phyloP scores from a whole-genome alignment of 352 stramenopile species.

The Phytophthora cryptogea region DNA sequence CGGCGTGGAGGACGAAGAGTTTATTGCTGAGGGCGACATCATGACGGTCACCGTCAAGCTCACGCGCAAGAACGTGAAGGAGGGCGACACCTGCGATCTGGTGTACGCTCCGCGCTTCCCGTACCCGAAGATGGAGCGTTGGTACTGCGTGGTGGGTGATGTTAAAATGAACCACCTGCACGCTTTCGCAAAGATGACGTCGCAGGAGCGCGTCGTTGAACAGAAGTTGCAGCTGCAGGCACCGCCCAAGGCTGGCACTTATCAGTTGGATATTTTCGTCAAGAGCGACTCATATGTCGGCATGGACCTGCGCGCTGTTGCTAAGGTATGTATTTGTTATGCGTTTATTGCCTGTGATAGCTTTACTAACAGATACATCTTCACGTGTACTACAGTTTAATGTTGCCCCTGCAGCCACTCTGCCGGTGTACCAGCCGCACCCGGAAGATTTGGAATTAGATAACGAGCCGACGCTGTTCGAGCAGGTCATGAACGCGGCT shows the following conservation, averaged over 20 bases:
- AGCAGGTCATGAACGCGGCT: slow-evolving; percentile 93
- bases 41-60: slow-evolving; percentile 97
- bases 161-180: slow-evolving; percentile 95
- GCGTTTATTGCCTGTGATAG: background rate
- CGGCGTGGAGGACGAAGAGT: slow-evolving; percentile 90
- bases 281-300: slow-evolving; percentile 98
- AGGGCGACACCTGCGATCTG: slow-evolving; percentile 93
- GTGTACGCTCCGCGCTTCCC: slow-evolving; percentile 97
- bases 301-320: slow-evolving; percentile 92
- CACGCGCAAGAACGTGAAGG: slow-evolving; percentile 96
- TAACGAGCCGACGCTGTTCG: slow-evolving; percentile 99
- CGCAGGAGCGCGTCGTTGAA: slow-evolving; percentile 85
- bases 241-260: slow-evolving; percentile 91
- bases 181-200: slow-evolving; percentile 96
- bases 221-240: slow-evolving; percentile 97
- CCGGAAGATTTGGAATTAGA: slow-evolving; percentile 98
- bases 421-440: slow-evolving; percentile 97
- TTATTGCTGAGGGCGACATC: slow-evolving; percentile 99
- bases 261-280: slow-evolving; percentile 98
- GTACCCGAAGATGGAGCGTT: slow-evolving; percentile 95
- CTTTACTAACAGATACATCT: slow-evolving; percentile 13
- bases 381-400: slow-evolving; percentile 76
- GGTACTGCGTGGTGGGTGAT: slow-evolving; percentile 97
- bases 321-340: slow-evolving; percentile 66
- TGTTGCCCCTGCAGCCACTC: slow-evolving; percentile 89